Evolutionary conservation across 495 filamentous ascomycete genomes (phyloP), one percentile per base, ranked within the genome.

Genomic region (Letharia lupina): DNA sequence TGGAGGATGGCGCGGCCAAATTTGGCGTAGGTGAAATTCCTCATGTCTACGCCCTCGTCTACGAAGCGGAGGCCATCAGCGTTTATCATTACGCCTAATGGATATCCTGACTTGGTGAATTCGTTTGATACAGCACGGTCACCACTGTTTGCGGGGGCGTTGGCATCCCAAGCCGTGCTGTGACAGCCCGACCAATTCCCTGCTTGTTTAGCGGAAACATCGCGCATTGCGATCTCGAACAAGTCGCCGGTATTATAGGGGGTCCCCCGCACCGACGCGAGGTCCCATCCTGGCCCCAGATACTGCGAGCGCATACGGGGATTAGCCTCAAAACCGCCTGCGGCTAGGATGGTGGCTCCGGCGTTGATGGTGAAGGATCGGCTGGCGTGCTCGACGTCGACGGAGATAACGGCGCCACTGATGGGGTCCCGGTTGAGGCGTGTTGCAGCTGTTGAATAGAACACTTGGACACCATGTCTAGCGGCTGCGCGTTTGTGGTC

Each of bases 401-500:
- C 47, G n/a, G 47, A 50, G 47, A 50, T 11, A 28, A 50, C 47
- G 47, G 47, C 47, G 47, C 47, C 47, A 28, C 20, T 50, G 47
- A 50, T 23, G 9, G 47, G 47, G 9, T 50, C 47, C n/a, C 47
- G 47, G 20, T 50, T 50, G 9, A 50, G 47, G n/a, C 47, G 47
- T 50, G 47, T 50, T 9, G n/a, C 47, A 11, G 47, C 47, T n/a
- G 47, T 50, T 28, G 47, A 50, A 28, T 50, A 50, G 47, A 50
- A 50, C 1, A 50, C 47, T 50, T 50, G 47, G 20, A 50, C 10
- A 3, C 47, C 47, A 13, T 50, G 47, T 11, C 47, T 50, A n/a
- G 47, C 47, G 47, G n/a, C 47, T 50, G 47, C 47, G 8, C 47
- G 47, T 50, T 50, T 50, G n/a, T 50, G 47, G n/a, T 50, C 47